phyloP scores from a whole-genome alignment of 176 grass and related monocot genomes.

The Coix lacrymajobi region DNA sequence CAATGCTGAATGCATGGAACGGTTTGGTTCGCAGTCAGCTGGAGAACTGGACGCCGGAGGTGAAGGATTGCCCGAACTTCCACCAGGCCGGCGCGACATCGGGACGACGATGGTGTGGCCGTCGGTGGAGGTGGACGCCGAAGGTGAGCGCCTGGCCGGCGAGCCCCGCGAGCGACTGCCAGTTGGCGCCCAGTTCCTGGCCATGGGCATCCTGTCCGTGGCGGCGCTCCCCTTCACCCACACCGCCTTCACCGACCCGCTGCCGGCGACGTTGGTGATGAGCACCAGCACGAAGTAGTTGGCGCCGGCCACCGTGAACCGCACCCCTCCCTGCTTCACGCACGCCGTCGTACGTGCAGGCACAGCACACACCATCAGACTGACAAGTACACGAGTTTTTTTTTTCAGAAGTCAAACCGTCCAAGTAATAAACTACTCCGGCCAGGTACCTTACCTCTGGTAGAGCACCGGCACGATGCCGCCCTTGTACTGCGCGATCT shows the following conservation, averaged over 20 bases:
- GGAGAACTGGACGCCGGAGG: background rate
- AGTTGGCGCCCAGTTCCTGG: constrained; percentile 76
- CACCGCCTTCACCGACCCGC: constrained; percentile 39
- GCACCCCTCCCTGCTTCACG: constrained; percentile 68
- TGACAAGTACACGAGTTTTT: background rate
- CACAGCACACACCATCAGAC: background rate
- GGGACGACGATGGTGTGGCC: background rate
- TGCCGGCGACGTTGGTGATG: constrained; percentile 65
- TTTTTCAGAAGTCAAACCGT: constrained; percentile 5
- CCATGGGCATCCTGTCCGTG: constrained; percentile 61
- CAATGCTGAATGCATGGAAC: background rate
- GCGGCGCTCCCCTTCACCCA: constrained; percentile 63
- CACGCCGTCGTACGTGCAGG: constrained; percentile 36
- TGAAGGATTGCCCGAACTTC: background rate
- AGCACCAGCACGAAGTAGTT: constrained; percentile 90
- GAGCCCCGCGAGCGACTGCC: constrained; percentile 62
- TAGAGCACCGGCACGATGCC: constrained; percentile 70
- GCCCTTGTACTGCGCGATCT: constrained; percentile 43
- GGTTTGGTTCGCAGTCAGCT: background rate
- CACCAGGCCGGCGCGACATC: background rate
- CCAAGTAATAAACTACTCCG: background rate
- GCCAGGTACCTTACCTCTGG: constrained; percentile 38
- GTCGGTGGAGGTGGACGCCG: background rate
- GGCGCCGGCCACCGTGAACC: constrained; percentile 63
- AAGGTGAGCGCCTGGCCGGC: constrained; percentile 36